phyloP scores from a whole-genome alignment of 495 filamentous ascomycete genomes.

The Aspergillus panamensis region DNA sequence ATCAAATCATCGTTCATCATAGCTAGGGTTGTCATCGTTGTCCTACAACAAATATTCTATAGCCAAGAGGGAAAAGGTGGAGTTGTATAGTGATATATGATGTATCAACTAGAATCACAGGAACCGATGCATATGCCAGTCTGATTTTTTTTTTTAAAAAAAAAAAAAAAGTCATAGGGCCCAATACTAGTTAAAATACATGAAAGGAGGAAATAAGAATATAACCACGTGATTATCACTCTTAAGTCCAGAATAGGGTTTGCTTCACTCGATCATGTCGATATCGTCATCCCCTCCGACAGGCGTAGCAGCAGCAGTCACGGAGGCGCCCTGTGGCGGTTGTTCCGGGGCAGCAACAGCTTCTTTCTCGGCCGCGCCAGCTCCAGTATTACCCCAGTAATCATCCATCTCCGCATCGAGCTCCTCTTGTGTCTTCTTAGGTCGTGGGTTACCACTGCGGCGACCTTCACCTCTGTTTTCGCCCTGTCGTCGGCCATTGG shows the following conservation, averaged over 20 bases:
- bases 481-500: conserved; percentile 51
- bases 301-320: conserved; percentile 27
- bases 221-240: background rate
- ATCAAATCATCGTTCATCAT: background rate
- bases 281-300: conserved; percentile 53
- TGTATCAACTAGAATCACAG: background rate
- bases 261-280: conserved; percentile 49
- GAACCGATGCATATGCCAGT: conserved; percentile 1
- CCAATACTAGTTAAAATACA: conserved; percentile 13
- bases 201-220: background rate
- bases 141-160: background rate
- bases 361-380: conserved; percentile 27
- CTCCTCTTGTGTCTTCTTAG: conserved; percentile 87
- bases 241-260: background rate
- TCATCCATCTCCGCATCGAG: conserved; percentile 95
- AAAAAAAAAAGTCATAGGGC: background rate
- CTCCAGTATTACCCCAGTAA: conserved; percentile 64
- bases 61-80: background rate
- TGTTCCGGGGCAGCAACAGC: conserved; percentile 15
- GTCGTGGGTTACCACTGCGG: conserved; percentile 51
- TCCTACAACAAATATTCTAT: background rate
- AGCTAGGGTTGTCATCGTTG: too few species aligned
- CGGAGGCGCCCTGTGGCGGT: conserved; percentile 19
- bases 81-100: background rate
- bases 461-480: conserved; percentile 38